A percentile compares a stretch with the other conserved stretches of the same genome.
Conservation (phyloP, 1,284 basidiomycete genomes). For the Sporisorium scitamineum region DNA sequence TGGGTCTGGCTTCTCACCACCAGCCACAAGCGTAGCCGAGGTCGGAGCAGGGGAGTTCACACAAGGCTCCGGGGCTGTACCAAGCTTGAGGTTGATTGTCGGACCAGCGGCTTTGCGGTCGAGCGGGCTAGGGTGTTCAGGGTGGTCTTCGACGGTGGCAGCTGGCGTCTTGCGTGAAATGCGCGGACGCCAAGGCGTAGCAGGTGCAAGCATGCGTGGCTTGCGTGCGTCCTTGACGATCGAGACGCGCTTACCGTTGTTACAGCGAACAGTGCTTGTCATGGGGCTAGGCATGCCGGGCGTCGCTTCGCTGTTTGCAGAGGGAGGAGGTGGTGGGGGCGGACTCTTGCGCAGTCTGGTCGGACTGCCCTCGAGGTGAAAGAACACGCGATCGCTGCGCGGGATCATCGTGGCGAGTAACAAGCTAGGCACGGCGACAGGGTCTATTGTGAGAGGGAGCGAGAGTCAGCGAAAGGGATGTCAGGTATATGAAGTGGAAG, state of each 20-base stretch:
- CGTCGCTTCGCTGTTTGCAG: not conserved
- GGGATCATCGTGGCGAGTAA: constrained; percentile 20
- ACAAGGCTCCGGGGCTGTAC: constrained; percentile 3
- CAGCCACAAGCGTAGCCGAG: constrained; percentile 26
- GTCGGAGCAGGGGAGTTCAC: constrained; percentile 23
- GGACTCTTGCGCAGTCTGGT: constrained; percentile 2
- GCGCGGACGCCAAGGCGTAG: constrained; percentile 39
- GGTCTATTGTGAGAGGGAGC: not conserved
- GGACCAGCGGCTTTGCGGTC: constrained; percentile 21
- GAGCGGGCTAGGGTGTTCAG: constrained; percentile 25
- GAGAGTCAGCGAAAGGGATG: not conserved
- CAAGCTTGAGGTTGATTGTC: constrained; percentile 19
- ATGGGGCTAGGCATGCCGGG: not conserved
- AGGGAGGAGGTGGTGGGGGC: constrained; percentile 1
- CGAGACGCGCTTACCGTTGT: constrained; percentile 11
- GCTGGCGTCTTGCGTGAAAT: constrained; percentile 23
- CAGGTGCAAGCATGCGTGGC: constrained; percentile 15
- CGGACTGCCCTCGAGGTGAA: constrained; percentile 15
- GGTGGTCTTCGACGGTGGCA: constrained; percentile 2
- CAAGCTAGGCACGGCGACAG: not conserved
- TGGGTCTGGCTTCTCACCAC: constrained; percentile 9
- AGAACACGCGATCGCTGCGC: constrained; percentile 28
- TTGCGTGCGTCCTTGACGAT: constrained; percentile 21
- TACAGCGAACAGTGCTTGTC: not conserved
- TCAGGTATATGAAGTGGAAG: not conserved